Evolutionary conservation across 1,284 basidiomycete genomes (phyloP).

Genomic region (Sanguinoderma infundibulare): DNA sequence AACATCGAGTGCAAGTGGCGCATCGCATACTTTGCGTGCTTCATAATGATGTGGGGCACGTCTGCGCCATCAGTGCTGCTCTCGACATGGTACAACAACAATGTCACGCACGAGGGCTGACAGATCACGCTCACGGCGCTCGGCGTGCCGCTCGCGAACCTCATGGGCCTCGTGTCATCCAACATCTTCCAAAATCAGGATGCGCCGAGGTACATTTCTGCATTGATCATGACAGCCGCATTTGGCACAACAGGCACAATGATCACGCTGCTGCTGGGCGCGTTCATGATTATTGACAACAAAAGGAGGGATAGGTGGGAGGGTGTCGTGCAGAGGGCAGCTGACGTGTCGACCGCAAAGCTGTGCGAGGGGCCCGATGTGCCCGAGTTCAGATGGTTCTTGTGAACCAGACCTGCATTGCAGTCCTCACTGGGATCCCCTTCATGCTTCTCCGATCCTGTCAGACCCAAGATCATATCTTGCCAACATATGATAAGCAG

Average conservation of each 20-base stretch:
- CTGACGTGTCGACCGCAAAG: constrained; percentile 12
- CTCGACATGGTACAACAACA: constrained; percentile 56
- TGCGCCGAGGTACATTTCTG: constrained; percentile 38
- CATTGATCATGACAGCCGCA: constrained; percentile 13
- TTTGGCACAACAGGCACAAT: constrained; percentile 10
- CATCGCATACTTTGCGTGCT: constrained; percentile 55
- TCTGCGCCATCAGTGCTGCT: constrained; percentile 54
- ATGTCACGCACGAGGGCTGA: constrained; percentile 51
- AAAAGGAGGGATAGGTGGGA: constrained; percentile 7
- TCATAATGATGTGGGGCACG: constrained; percentile 50
- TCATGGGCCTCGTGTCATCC: constrained; percentile 53
- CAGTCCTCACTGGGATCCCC: too few relatives aligned
- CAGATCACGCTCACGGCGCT: constrained; percentile 55
- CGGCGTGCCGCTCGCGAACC: constrained; percentile 53
- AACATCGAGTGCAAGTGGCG: constrained; percentile 42
- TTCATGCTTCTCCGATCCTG: too few relatives aligned
- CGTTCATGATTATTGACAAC: constrained; percentile 13
- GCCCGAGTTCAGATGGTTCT: constrained; percentile 15
- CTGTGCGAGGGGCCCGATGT: constrained; percentile 10
- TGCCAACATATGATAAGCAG: too few relatives aligned
- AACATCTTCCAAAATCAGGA: constrained; percentile 56
- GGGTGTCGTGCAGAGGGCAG: constrained; percentile 11
- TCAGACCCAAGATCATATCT: too few relatives aligned
- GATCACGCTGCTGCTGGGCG: constrained; percentile 10
- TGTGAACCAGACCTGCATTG: too few relatives aligned